phyloP scores from a whole-genome alignment of 495 filamentous ascomycete genomes.

The Clohesyomyces aquaticus region DNA sequence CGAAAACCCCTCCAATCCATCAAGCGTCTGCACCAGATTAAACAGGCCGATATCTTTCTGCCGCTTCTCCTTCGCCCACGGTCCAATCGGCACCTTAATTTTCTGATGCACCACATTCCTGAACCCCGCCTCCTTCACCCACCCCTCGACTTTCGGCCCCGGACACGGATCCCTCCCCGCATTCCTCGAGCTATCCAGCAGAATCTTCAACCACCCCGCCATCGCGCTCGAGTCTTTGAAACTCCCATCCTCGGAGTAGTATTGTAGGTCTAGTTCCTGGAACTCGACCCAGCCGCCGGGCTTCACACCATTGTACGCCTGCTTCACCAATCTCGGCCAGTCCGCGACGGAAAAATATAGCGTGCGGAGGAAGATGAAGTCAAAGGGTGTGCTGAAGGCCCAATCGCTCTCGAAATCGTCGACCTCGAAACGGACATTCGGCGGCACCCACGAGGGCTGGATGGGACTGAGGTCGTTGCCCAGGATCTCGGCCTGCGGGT shows the following conservation, averaged over 20 bases:
- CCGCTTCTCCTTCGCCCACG: conserved; percentile 34
- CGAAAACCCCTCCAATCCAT: conserved; percentile 33
- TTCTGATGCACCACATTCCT: conserved; percentile 30
- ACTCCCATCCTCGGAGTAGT: conserved; percentile 41
- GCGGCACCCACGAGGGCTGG: conserved; percentile 39
- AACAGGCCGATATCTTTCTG: conserved; percentile 37
- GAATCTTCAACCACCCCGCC: conserved; percentile 10
- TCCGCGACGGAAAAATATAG: conserved; percentile 19
- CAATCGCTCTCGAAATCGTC: conserved; percentile 36
- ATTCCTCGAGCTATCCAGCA: not conserved
- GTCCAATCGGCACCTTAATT: conserved; percentile 31
- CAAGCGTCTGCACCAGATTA: conserved; percentile 27
- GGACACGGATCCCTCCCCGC: conserved; percentile 30
- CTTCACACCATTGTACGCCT: conserved; percentile 22
- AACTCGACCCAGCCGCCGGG: conserved; percentile 38
- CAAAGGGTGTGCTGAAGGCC: conserved; percentile 30
- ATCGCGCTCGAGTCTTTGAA: conserved; percentile 16
- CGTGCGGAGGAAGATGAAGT: conserved; percentile 28
- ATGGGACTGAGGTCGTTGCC: conserved; percentile 37
- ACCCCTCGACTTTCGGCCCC: conserved; percentile 27
- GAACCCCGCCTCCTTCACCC: conserved; percentile 42
- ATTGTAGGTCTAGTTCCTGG: conserved; percentile 30
- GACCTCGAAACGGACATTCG: conserved; percentile 37
- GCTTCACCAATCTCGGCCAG: conserved; percentile 27
- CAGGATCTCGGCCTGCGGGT: conserved; percentile 24